Evolutionary conservation across 2,329 filamentous ascomycete species (phyloP).

Genomic region (Polytolypa hystricis): DNA sequence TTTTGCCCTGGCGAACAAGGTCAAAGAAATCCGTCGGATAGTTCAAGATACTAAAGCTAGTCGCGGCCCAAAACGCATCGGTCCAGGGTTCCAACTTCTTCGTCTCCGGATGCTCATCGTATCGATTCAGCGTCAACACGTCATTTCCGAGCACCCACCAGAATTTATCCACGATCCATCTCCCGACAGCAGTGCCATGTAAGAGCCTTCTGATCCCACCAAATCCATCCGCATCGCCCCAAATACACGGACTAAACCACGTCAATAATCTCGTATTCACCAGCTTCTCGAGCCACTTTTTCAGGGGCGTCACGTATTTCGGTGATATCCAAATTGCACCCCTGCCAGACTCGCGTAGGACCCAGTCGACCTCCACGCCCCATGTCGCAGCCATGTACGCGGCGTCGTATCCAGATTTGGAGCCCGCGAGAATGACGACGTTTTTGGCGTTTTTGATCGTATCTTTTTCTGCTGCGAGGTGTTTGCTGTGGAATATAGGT

Average conservation of each 20-base stretch:
- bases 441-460: conserved; percentile 25
- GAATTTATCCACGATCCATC: conserved; percentile 38
- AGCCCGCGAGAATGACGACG: conserved; percentile 47
- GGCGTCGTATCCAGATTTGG: conserved; percentile 51
- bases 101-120: conserved; percentile 34
- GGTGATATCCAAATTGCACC: conserved; percentile 51
- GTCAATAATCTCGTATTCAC: conserved; percentile 56
- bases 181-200: conserved; percentile 38
- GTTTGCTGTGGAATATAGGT: conserved; percentile 47
- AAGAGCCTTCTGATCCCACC: conserved; percentile 36
- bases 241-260: conserved; percentile 66
- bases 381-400: conserved; percentile 44
- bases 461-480: conserved; percentile 36
- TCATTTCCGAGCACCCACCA: conserved; percentile 43
- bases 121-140: conserved; percentile 36
- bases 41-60: conserved; percentile 49
- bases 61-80: conserved; percentile 43
- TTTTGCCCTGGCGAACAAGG: conserved; percentile 42
- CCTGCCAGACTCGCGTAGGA: conserved; percentile 48
- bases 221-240: conserved; percentile 54
- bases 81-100: conserved; percentile 38
- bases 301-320: conserved; percentile 55
- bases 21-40: conserved; percentile 48
- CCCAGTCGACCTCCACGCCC: conserved; percentile 44
- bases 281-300: conserved; percentile 57